Conservation (phyloP, 352 stramenopile genomes). For the Pseudoperonospora humuli region DNA sequence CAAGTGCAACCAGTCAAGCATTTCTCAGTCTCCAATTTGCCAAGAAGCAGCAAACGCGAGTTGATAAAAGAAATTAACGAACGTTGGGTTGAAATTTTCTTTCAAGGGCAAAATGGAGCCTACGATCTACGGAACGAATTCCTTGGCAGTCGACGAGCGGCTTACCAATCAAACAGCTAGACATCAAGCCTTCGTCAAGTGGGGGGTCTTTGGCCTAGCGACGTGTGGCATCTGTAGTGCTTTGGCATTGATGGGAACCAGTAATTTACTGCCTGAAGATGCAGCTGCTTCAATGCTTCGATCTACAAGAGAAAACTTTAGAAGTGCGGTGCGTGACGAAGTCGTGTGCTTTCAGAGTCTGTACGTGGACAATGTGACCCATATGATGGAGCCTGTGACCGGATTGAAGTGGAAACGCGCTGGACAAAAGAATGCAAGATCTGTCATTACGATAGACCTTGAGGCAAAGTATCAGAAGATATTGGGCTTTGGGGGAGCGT, state of each 20-base stretch:
- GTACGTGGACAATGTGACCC: constrained; percentile 42
- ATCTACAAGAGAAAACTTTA: too few relatives aligned
- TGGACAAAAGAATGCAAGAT: constrained; percentile 4
- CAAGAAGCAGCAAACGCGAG: too few relatives aligned
- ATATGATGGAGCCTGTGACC: constrained; percentile 56
- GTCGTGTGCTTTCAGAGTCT: constrained; percentile 65
- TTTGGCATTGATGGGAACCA: background rate
- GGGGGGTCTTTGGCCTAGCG: constrained; percentile 14
- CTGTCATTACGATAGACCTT: constrained; percentile 46
- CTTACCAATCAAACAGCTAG: constrained; percentile 5
- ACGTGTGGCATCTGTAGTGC: background rate
- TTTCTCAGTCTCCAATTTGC: too few relatives aligned
- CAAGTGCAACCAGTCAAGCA: too few relatives aligned
- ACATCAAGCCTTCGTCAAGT: constrained; percentile 18
- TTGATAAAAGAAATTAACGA: too few relatives aligned
- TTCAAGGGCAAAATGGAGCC: too few relatives aligned
- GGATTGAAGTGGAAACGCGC: constrained; percentile 37
- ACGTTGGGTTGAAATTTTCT: too few relatives aligned
- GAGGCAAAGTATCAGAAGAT: constrained; percentile 61
- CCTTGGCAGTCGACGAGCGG: constrained; percentile 22
- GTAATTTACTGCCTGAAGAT: background rate
- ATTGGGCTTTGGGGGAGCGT: constrained; percentile 87
- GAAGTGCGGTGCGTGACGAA: too few relatives aligned
- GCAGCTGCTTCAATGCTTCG: constrained; percentile 13
- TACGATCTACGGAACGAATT: constrained; percentile 41